Evolutionary conservation across 2,329 filamentous ascomycete genomes (phyloP), one percentile per base, ranked within the genome.

Genomic region (Alternaria conjuncta): DNA sequence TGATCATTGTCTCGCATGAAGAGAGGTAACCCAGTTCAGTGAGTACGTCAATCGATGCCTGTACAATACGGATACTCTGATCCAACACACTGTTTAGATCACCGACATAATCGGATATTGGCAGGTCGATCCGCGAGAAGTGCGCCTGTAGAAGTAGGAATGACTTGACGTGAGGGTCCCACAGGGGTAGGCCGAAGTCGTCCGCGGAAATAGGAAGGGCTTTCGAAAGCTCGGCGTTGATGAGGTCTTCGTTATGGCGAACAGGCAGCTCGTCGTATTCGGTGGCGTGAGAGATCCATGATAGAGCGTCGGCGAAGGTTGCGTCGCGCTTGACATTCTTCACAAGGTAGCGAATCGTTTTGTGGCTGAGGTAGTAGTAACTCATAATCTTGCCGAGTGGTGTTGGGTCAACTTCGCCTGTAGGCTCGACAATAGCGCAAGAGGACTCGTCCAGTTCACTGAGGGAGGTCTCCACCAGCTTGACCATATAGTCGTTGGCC

Each of bases 211-310:
- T 88, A 0, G 94, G 92, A 1, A 99, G 84, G 66, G 94, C 93
- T 61, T 89, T 88, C 7, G 94, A 93, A 4, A 99, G 86, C 71
- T 97, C 93, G 5, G 88, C 92, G 77, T 99, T 99, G 84, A 99
- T 94, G 47, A 99, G 88, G 76, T 99, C 96, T 82, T 99, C 96
- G 76, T 99, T 99, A 82, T 99, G 96, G 6, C 96, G 93, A 23
- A 99, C 96, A 0, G 96, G 96, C 0, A 99, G 89, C 82, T 99
- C 96, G 77, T 99, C 94, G 80, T 98, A 99, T 83, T 99, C 96
- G 3, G 92, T 93, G 1, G 96, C 96, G 56, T 90, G 89, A 66
- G 91, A 95, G 89, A 99, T 96, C 95, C 94, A 98, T 5, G 90
- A 89, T 1, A 99, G 85, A 0, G 90, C 93, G 69, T 98, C 92